phyloP scores from a whole-genome alignment of 106 monocot genomes.

The Apostasia shenzhenica region DNA sequence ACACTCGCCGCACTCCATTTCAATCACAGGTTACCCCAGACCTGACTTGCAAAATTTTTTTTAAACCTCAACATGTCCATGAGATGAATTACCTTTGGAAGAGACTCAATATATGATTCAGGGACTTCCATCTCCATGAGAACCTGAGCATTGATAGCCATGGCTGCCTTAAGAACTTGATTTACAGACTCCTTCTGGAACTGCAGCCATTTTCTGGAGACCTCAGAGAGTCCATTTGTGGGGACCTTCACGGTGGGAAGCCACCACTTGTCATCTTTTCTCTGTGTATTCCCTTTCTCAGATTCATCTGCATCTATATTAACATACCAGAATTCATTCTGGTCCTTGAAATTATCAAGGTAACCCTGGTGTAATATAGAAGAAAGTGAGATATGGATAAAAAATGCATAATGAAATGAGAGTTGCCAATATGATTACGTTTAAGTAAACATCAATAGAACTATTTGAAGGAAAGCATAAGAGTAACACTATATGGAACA shows the following conservation, averaged over 20 bases:
- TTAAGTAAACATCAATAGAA: no score
- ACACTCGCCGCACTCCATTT: no score
- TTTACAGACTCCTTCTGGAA: conserved; percentile 44
- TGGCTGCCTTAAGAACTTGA: conserved; percentile 56
- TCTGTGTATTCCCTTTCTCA: conserved; percentile 24
- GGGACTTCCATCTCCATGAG: conserved; percentile 54
- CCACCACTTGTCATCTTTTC: conserved; percentile 63
- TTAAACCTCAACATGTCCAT: background rate
- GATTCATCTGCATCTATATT: conserved; percentile 30
- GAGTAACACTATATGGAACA: no score
- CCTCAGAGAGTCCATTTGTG: conserved; percentile 36
- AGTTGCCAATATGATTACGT: no score
- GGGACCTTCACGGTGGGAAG: conserved; percentile 48
- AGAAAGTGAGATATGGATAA: background rate
- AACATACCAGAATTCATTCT: conserved; percentile 68
- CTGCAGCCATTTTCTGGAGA: conserved; percentile 31
- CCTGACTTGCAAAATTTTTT: no score
- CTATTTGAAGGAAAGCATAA: no score
- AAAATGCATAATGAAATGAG: background rate
- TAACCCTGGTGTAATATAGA: conserved; percentile 36
- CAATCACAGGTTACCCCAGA: no score
- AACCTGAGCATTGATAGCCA: conserved; percentile 63
- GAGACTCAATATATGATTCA: conserved; percentile 44
- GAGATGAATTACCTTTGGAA: conserved; percentile 37
- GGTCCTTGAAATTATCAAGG: conserved; percentile 74